Evolutionary conservation across 257 asterid genomes (phyloP).

Genomic region (Solanum stenotomum): DNA sequence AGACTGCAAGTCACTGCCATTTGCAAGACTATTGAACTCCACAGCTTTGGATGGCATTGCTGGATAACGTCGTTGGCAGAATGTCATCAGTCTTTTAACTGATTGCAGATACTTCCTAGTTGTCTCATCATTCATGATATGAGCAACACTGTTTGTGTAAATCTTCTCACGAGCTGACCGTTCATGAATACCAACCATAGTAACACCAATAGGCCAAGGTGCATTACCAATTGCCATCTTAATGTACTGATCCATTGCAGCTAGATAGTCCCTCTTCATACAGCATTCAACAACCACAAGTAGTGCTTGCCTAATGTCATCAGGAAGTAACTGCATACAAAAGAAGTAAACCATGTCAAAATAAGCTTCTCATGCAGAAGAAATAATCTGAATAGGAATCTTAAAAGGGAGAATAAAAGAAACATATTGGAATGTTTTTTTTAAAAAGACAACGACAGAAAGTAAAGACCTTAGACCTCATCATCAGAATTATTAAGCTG

Average conservation of each 20-base stretch:
- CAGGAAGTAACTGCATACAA: conserved; percentile 64
- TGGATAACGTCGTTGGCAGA: conserved; percentile 86
- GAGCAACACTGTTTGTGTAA: conserved; percentile 94
- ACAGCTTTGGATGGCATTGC: conserved; percentile 94
- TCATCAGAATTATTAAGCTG: not conserved
- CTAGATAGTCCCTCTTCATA: conserved; percentile 80
- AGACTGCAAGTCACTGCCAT: conserved; percentile 92
- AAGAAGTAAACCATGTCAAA: not conserved
- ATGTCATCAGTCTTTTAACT: conserved; percentile 84
- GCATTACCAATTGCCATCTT: conserved; percentile 92
- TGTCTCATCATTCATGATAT: conserved; percentile 98
- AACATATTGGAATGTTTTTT: not conserved
- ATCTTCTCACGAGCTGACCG: conserved; percentile 99
- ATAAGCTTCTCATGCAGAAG: not conserved
- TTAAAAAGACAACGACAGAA: not conserved
- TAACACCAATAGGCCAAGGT: conserved; percentile 99
- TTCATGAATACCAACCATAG: conserved; percentile 99
- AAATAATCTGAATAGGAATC: not conserved
- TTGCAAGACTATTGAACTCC: conserved; percentile 94
- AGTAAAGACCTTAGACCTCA: not conserved
- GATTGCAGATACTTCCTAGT: conserved; percentile 94
- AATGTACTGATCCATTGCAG: conserved; percentile 94
- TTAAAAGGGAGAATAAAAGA: not conserved
- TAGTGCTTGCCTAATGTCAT: conserved; percentile 80
- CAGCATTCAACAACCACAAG: conserved; percentile 67